These are phyloP conservation scores for Diaporthe sp. DNA, from an alignment of 2,329 filamentous ascomycete species.

Conservation along the genomic window DNA sequence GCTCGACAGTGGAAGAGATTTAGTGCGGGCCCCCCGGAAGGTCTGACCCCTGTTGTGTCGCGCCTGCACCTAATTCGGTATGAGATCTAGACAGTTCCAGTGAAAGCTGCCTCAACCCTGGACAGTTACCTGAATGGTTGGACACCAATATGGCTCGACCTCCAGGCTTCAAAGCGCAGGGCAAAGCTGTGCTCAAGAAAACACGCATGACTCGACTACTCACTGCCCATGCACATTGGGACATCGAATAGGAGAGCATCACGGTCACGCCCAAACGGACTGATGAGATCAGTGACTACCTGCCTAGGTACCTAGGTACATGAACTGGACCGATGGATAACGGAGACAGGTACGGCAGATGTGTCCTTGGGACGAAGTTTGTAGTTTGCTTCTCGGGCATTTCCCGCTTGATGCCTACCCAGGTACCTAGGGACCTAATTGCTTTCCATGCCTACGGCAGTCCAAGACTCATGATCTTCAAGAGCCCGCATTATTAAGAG, in stretches of 20 bases:
- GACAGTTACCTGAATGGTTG: no score
- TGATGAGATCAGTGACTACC: neutral
- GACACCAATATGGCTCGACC: neutral
- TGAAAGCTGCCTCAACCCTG: no score
- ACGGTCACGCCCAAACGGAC: neutral
- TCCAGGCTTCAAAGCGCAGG: neutral
- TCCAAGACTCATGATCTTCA: neutral
- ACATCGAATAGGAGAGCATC: neutral
- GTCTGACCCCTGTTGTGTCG: neutral
- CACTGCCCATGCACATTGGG: neutral
- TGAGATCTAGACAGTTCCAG: no score
- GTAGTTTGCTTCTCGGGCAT: neutral
- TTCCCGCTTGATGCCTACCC: no score
- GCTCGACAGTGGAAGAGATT: constrained; percentile 28
- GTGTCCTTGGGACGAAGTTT: neutral
- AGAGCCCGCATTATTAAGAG: constrained; percentile 10
- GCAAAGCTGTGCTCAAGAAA: neutral
- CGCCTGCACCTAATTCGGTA: neutral
- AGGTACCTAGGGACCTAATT: neutral
- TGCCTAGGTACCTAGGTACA: no score
- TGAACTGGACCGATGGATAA: neutral
- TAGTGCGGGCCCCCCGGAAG: constrained; percentile 22
- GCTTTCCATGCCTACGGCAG: neutral
- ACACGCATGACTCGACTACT: neutral
- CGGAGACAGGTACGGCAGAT: neutral